Percentiles rank a stretch among this genome's conserved stretches.
These are phyloP conservation scores for Eutrema heterophyllum DNA, from an alignment of 345 rosid species.

Conservation along the genomic window DNA sequence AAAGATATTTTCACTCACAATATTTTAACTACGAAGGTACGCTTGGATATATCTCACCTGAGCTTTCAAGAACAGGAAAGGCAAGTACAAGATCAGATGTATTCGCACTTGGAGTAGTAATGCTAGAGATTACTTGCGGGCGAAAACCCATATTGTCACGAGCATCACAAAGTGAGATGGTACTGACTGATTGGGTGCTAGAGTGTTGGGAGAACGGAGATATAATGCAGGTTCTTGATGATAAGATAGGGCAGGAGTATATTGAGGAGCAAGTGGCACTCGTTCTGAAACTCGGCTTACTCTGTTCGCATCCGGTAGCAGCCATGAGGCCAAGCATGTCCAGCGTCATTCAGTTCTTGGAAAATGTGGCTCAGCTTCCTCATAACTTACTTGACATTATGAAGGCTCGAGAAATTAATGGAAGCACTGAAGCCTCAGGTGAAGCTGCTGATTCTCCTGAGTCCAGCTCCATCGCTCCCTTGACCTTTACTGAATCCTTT, in stretches of 20 bases:
- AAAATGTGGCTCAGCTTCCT: constrained; percentile 17
- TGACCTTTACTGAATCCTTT: constrained; percentile 18
- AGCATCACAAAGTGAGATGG: background rate
- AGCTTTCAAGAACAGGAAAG: constrained; percentile 60
- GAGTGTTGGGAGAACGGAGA: constrained; percentile 15
- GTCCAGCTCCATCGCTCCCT: background rate
- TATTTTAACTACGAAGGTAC: constrained; percentile 40
- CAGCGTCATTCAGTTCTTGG: background rate
- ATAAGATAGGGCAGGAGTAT: background rate
- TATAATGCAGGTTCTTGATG: constrained; percentile 15
- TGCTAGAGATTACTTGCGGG: constrained; percentile 59
- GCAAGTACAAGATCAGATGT: constrained; percentile 61
- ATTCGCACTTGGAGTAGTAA: constrained; percentile 46
- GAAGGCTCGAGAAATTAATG: background rate
- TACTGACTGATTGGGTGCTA: constrained; percentile 21
- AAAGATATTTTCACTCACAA: background rate
- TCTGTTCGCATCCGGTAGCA: constrained; percentile 19
- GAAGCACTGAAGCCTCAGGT: background rate
- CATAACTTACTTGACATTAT: constrained; percentile 11
- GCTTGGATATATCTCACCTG: constrained; percentile 70
- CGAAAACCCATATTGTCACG: constrained; percentile 1
- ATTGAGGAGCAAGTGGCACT: constrained; percentile 2
- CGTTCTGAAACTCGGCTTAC: constrained; percentile 12
- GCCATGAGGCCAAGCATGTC: constrained; percentile 33
- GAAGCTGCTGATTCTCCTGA: background rate